These are phyloP conservation scores for Chenopodium album DNA, from an alignment of 148 eudicot genomes.

Conservation along the genomic window DNA sequence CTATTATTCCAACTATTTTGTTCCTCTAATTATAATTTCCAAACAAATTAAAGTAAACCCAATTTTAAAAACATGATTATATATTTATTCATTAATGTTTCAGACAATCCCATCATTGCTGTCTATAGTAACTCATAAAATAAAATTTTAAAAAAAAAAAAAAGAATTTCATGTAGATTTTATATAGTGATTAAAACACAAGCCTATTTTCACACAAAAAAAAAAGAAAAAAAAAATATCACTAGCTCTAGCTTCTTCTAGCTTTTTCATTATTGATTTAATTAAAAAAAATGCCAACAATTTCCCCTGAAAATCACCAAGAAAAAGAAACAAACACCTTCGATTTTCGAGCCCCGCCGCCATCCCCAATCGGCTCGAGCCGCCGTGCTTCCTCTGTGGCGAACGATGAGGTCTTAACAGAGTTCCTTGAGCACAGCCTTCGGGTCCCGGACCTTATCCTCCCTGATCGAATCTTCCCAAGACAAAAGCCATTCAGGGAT, in stretches of 20 bases:
- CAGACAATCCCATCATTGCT: conserved; percentile 27
- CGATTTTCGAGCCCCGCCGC: conserved; percentile 87
- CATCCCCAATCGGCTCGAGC: conserved; percentile 72
- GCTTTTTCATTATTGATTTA: neutral
- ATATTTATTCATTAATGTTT: conserved; percentile 13
- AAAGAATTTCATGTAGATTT: neutral
- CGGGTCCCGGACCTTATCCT: conserved; percentile 70
- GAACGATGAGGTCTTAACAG: conserved; percentile 65
- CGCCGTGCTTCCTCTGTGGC: conserved; percentile 59
- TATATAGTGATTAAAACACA: neutral
- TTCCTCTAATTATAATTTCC: neutral
- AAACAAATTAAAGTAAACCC: neutral
- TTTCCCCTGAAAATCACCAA: conserved; percentile 16
- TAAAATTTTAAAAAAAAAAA: neutral
- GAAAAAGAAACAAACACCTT: conserved; percentile 20
- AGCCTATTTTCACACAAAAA: neutral
- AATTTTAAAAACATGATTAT: neutral
- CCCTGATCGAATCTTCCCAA: conserved; percentile 70
- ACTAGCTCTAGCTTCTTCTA: conserved; percentile 10
- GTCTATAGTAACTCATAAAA: neutral
- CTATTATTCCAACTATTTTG: neutral
- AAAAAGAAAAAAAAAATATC: no score
- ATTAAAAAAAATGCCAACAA: conserved; percentile 30
- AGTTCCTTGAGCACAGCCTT: conserved; percentile 59
- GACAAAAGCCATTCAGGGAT: conserved; percentile 44